A percentile compares a stretch with the other conserved stretches of the same genome.
phyloP scores from a whole-genome alignment of 2,329 filamentous ascomycete genomes.

The Penicillium polonicum region DNA sequence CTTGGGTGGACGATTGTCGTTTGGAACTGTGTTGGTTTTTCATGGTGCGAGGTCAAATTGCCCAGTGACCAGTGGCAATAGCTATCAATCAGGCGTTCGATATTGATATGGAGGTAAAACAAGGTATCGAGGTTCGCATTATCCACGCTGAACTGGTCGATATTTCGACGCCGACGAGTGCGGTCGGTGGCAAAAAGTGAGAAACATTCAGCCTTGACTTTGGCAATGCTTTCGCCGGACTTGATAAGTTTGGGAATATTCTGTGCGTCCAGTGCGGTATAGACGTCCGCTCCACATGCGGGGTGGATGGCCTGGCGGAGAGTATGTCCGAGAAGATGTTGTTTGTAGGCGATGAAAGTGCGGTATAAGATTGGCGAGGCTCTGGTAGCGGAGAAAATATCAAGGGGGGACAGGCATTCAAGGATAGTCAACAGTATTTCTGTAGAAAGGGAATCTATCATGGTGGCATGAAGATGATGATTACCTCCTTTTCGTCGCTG shows the following conservation, averaged over 20 bases:
- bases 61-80: constrained; percentile 1
- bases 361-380: not conserved
- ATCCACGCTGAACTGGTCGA: not conserved
- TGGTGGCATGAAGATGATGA: not conserved
- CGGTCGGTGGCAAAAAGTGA: constrained; percentile 1
- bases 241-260: not conserved
- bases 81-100: not conserved
- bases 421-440: not conserved
- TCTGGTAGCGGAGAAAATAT: not conserved
- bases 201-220: not conserved
- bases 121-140: not conserved
- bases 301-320: not conserved
- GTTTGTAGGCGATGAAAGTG: not conserved
- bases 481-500: not conserved
- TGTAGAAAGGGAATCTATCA: not conserved
- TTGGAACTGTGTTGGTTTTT: not conserved
- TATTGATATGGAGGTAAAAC: not conserved
- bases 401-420: not conserved
- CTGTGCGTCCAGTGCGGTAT: not conserved
- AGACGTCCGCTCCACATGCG: not conserved
- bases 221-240: not conserved
- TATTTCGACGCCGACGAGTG: not conserved
- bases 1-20: not conserved
- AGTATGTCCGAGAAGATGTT: not conserved
- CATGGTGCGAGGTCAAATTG: not conserved